phyloP scores from a whole-genome alignment of 495 filamentous ascomycete species.

The Cairneyella variabilis region DNA sequence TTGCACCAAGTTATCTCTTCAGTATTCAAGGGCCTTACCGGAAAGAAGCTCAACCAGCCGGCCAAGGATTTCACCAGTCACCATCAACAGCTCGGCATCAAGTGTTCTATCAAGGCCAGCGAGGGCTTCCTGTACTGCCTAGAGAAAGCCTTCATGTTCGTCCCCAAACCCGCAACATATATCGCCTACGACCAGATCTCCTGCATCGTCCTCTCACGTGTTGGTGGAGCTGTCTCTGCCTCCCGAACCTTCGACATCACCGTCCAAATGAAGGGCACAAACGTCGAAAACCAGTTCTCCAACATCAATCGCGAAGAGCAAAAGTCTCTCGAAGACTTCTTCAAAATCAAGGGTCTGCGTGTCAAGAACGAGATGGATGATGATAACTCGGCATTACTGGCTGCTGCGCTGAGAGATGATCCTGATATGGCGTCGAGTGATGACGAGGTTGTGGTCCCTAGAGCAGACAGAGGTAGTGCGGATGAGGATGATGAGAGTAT shows the following conservation, averaged over 20 bases:
- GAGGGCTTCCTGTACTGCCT: conserved; percentile 96
- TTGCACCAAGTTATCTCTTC: conserved; percentile 87
- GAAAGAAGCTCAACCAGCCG: conserved; percentile 89
- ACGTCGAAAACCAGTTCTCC: conserved; percentile 88
- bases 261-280: conserved; percentile 71
- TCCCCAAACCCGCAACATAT: conserved; percentile 96
- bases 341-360: conserved; percentile 87
- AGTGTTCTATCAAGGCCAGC: conserved; percentile 98
- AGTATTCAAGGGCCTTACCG: conserved; percentile 88
- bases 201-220: conserved; percentile 90
- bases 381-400: conserved; percentile 61
- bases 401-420: conserved; percentile 68
- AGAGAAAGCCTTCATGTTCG: conserved; percentile 98
- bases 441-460: conserved; percentile 67
- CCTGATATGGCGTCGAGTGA: conserved; percentile 76
- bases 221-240: conserved; percentile 89
- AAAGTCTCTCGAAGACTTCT: conserved; percentile 90
- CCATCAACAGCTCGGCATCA: conserved; percentile 90
- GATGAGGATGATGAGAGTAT: conserved; percentile 94
- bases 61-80: conserved; percentile 91
- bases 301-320: conserved; percentile 99
- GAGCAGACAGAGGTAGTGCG: conserved; percentile 79
- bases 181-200: conserved; percentile 88
- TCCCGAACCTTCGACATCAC: conserved; percentile 97
- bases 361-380: conserved; percentile 90